Conservation (phyloP, 208 protist genomes). For the Trypanosoma rangeli region DNA sequence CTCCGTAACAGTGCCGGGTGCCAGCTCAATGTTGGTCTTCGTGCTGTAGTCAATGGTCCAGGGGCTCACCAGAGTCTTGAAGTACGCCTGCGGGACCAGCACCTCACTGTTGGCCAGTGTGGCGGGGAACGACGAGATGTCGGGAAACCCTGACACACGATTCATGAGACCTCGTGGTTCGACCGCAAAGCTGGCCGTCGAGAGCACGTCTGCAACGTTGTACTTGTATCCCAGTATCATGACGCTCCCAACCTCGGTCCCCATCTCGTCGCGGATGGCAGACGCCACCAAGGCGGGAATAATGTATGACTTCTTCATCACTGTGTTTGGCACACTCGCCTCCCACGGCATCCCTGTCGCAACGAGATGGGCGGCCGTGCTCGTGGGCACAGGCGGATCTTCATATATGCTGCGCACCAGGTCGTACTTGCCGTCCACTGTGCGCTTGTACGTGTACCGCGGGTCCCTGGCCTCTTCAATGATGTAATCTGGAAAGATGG, state of each 20-base stretch:
- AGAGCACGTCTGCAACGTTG: not conserved
- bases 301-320: constrained; percentile 4
- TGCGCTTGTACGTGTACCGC: constrained; percentile 38
- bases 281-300: constrained; percentile 20
- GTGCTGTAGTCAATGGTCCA: constrained; percentile 38
- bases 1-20: constrained; percentile 28
- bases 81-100: constrained; percentile 62
- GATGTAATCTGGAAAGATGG: constrained; percentile 58
- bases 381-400: not conserved
- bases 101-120: constrained; percentile 45
- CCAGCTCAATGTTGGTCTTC: constrained; percentile 1
- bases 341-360: constrained; percentile 28
- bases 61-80: constrained; percentile 49
- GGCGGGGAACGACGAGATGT: constrained; percentile 58
- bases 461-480: constrained; percentile 38
- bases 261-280: constrained; percentile 27
- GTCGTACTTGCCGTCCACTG: constrained; percentile 36
- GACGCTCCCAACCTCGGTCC: constrained; percentile 24
- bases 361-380: not conserved
- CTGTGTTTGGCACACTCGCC: constrained; percentile 13
- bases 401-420: constrained; percentile 73
- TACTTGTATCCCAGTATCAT: constrained; percentile 56
- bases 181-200: constrained; percentile 44
- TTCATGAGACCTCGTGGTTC: constrained; percentile 75
- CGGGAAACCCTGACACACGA: constrained; percentile 86